Base-by-base conservation (phyloP, 208 protist species). In the Phytomonas sp. region DNA sequence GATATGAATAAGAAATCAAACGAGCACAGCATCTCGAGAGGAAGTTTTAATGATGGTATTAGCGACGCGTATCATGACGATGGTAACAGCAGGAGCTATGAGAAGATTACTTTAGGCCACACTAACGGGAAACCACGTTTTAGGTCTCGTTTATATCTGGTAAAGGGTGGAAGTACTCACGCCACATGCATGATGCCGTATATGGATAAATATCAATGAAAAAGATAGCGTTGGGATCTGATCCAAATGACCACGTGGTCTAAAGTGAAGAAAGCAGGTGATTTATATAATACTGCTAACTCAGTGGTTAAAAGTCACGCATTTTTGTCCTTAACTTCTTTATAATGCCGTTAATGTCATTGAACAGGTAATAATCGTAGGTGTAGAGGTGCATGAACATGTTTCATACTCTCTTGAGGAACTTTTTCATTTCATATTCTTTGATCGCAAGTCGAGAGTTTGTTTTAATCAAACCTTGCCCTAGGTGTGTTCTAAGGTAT, bases 211-310 rank as follows among this genome's bases (percentile, higher is more conserved):
- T 51, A 51, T 51, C 40, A 51, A 6, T 51, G 20, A 51, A 51
- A 51, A 51, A 51, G 40, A 20, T 6, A 2, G 9, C 36, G 9
- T 40, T 51, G 4, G 20, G 13, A 51, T 23, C 3, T 51, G 40
- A 51, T 17, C 13, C 40, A 51, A 15, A 51, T 20, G 11, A 64
- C 1, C 36, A 64, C 9, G 23, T 15, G 23, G 23, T 4, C 23
- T 20, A 43, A 15, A 6, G 7, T 43, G 13, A 17, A 15, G 36
- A 20, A 23, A 64, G 23, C 31, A 40, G 36, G 60, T 64, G 7
- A 64, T 64, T 43, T 64, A 23, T 43, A 64, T 64, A n/a, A n/a
- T 40, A 64, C 60, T 64, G 31, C 36, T 64, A 64, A 64, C 31
- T 64, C 60, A 23, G 3, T 3, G 31, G 23, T 43, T 2, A 64